A percentile compares a stretch with the other conserved stretches of the same genome.
Evolutionary conservation across 345 rosid genomes (phyloP).

Genomic region (Excoecaria cochinchinensis): DNA sequence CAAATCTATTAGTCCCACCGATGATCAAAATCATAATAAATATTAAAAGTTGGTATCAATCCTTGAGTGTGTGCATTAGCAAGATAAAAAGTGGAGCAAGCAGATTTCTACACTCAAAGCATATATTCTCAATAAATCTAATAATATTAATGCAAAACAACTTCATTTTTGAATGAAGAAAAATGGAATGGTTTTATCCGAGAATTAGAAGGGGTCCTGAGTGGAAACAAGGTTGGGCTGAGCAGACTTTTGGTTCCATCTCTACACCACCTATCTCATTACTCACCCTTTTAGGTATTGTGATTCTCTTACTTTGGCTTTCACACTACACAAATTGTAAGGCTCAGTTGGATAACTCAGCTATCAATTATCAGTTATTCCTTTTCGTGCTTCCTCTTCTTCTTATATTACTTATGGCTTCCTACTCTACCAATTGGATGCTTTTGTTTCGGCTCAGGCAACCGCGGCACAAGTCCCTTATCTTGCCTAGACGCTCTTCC

Average conservation of each 20-base stretch:
- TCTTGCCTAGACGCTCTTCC: slow-evolving; percentile 11
- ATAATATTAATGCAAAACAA: neutral
- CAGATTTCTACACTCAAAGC: slow-evolving; percentile 28
- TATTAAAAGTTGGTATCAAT: slow-evolving; percentile 1
- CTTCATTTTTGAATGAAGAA: neutral
- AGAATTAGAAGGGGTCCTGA: slow-evolving; percentile 49
- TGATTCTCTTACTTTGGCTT: slow-evolving; percentile 44
- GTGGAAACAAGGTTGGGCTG: slow-evolving; percentile 57
- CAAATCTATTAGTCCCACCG: no score
- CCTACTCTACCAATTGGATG: slow-evolving; percentile 15
- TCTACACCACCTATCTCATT: slow-evolving; percentile 44
- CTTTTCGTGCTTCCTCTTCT: slow-evolving; percentile 39
- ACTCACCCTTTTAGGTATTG: slow-evolving; percentile 49
- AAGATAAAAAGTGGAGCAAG: slow-evolving; percentile 9
- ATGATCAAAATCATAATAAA: no score
- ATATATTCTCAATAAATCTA: slow-evolving; percentile 15
- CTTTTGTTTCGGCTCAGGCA: slow-evolving; percentile 11
- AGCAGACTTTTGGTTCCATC: slow-evolving; percentile 37
- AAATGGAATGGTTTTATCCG: slow-evolving; percentile 55
- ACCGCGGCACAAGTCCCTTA: neutral
- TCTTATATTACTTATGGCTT: slow-evolving; percentile 31
- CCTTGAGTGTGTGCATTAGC: slow-evolving; percentile 17
- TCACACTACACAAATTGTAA: slow-evolving; percentile 30
- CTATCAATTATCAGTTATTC: slow-evolving; percentile 40
- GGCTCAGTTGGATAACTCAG: slow-evolving; percentile 31